These are phyloP conservation scores for Brettanomyces custersianus DNA, from an alignment of 805 yeast genomes.

Conservation along the genomic window DNA sequence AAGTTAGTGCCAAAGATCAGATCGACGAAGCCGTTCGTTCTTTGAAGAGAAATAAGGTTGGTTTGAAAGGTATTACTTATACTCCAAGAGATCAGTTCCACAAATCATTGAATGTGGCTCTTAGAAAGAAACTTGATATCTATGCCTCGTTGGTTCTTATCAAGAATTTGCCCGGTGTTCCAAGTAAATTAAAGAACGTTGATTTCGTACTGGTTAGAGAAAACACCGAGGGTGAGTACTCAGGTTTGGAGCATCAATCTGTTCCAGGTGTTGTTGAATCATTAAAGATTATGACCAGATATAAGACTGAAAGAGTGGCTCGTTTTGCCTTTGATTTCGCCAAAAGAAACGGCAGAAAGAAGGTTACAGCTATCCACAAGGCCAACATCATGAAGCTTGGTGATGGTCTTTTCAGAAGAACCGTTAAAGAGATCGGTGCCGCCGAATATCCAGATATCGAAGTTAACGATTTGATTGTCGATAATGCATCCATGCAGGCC, in stretches of 20 bases:
- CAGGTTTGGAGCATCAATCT: conserved; percentile 96
- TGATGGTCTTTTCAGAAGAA: conserved; percentile 94
- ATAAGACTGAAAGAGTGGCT: conserved; percentile 94
- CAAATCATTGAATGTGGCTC: conserved; percentile 88
- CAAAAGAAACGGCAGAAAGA: conserved; percentile 79
- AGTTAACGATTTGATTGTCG: conserved; percentile 91
- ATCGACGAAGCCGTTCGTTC: conserved; percentile 82
- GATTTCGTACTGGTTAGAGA: conserved; percentile 95
- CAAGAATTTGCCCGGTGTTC: conserved; percentile 90
- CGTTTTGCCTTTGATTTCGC: conserved; percentile 97
- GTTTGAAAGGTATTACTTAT: conserved; percentile 91
- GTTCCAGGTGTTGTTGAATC: conserved; percentile 98
- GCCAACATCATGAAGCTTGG: conserved; percentile 99
- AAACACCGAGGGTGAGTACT: conserved; percentile 98
- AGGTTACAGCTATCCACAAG: conserved; percentile 95
- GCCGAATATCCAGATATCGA: conserved; percentile 77
- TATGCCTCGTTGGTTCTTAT: conserved; percentile 92
- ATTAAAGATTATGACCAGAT: conserved; percentile 86
- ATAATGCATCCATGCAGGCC: conserved; percentile 98
- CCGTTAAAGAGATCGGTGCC: conserved; percentile 79
- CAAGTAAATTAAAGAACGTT: conserved; percentile 79
- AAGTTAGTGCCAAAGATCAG: conserved; percentile 20
- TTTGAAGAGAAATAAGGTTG: conserved; percentile 91
- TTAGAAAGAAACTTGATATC: conserved; percentile 92
- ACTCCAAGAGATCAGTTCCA: conserved; percentile 75